Base-by-base conservation (phyloP, 441 rosid genomes). In the Hura crepitans region DNA sequence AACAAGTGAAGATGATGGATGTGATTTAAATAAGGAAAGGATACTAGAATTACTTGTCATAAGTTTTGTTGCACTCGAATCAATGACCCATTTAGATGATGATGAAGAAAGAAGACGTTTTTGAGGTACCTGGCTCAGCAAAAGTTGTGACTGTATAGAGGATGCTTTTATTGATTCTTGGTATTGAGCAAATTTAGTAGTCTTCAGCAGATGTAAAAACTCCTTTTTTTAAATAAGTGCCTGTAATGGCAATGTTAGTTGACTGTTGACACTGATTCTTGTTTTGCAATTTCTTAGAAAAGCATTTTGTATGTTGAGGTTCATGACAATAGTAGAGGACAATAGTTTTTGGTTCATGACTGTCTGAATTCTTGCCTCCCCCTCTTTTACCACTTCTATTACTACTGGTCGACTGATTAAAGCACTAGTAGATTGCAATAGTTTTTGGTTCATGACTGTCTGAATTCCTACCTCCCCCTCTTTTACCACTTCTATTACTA, bases 31-130 rank as follows among this genome's bases (percentile, higher is more conserved):
- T 7, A 17, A 8, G 27, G 17, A 20, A 13, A n/a, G 11, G 13
- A 23, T 2, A 39, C 30, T 42, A 37, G 51, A n/a, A 27, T 62
- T 62, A 62, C 51, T 20, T 62, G 47, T 42, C 66, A 62, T 62
- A 23, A 14, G 31, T 18, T 62, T 17, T 37, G 15, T 42, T 4
- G 33, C 66, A n/a, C n/a, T n/a, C n/a, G n/a, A n/a, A n/a, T n/a
- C n/a, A n/a, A n/a, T n/a, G n/a, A n/a, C n/a, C n/a, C 20, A 23
- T 7, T 17, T 50, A 62, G 42, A 39, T 30, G 42, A 62, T 37
- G 66, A 62, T 14, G 66, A 62, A 25, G 33, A 42, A n/a, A 42
- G 13, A 37, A 20, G 30, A 39, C 66, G 42, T 7, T 28, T 39
- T 39, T 62, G 9, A 15, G 17, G 39, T 62, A 42, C 66, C 50